Evolutionary conservation across 108 stramenopile species (phyloP).

Genomic region (Fragilaria radians): DNA sequence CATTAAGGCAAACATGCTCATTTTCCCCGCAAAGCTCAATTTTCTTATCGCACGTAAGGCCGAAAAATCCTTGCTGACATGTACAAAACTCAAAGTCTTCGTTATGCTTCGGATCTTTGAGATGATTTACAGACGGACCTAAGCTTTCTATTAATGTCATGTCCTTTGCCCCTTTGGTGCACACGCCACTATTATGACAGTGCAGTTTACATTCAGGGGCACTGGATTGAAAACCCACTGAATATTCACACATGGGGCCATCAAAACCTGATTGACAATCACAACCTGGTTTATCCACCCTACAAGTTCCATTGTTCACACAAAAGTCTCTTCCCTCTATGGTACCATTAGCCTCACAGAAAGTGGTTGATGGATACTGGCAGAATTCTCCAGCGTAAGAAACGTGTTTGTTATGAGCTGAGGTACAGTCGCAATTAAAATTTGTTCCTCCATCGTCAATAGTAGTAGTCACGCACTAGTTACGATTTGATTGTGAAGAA

Average conservation of each 20-base stretch:
- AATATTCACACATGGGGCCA: constrained; percentile 41
- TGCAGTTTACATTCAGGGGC: constrained; percentile 5
- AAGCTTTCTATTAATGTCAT: not conserved
- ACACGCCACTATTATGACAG: not conserved
- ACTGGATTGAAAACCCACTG: constrained; percentile 12
- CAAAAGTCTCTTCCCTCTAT: constrained; percentile 20
- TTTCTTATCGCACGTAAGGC: constrained; percentile 41
- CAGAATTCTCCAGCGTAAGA: constrained; percentile 22
- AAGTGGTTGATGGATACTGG: constrained; percentile 20
- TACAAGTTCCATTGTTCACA: constrained; percentile 40
- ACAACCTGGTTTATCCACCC: constrained; percentile 23
- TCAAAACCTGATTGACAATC: constrained; percentile 35
- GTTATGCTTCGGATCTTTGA: not conserved
- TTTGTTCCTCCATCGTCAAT: not conserved
- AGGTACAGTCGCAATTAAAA: constrained; percentile 48
- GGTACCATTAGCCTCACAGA: not conserved
- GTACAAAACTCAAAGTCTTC: constrained; percentile 34
- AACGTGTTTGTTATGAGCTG: constrained; percentile 14
- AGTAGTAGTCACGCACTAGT: constrained; percentile 4
- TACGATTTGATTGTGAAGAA: too few species aligned
- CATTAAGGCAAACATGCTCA: constrained; percentile 49
- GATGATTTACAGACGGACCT: not conserved
- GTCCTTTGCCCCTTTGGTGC: not conserved
- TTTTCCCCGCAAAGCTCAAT: constrained; percentile 41
- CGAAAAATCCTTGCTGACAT: constrained; percentile 33